These are phyloP conservation scores for Trichosporon inkin DNA, from an alignment of 1,284 basidiomycete genomes.

Conservation along the genomic window DNA sequence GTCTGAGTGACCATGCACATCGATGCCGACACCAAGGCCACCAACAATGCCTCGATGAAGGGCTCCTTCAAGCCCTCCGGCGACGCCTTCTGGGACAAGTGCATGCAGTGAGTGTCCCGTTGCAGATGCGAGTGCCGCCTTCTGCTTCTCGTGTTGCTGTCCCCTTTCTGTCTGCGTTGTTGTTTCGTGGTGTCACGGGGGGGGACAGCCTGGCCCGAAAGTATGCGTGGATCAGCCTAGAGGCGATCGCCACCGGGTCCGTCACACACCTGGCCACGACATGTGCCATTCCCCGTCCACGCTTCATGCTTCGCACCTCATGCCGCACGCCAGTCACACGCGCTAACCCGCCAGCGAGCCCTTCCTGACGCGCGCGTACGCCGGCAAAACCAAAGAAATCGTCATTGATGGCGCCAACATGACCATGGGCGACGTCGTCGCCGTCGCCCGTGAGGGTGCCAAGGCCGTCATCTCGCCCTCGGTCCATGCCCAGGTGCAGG, in stretches of 20 bases:
- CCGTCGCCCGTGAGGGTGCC: constrained; percentile 21
- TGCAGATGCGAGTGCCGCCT: too few relatives aligned
- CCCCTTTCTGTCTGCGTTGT: too few relatives aligned
- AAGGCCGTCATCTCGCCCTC: constrained; percentile 15
- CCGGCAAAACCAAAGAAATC: constrained; percentile 12
- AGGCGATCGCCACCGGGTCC: neutral
- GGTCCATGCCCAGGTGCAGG: constrained; percentile 16
- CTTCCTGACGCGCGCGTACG: constrained; percentile 18
- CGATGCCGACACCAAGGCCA: constrained; percentile 5
- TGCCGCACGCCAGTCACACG: neutral
- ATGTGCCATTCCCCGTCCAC: neutral
- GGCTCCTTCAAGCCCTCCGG: constrained; percentile 4
- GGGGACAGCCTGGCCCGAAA: too few relatives aligned
- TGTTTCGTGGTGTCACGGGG: too few relatives aligned
- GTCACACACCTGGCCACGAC: neutral
- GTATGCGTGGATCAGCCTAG: neutral
- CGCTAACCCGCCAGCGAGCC: constrained; percentile 15
- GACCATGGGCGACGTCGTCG: constrained; percentile 21
- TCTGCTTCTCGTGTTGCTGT: neutral
- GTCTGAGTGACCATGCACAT: constrained; percentile 5
- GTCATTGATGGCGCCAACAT: constrained; percentile 19
- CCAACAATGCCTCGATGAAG: constrained; percentile 1
- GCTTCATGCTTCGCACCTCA: neutral
- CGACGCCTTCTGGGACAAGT: constrained; percentile 4
- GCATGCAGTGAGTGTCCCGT: neutral